A percentile compares a stretch with the other conserved stretches of the same genome.
Conservation (phyloP, 1,139 yeast genomes). For the Arxiozyma telluris region DNA sequence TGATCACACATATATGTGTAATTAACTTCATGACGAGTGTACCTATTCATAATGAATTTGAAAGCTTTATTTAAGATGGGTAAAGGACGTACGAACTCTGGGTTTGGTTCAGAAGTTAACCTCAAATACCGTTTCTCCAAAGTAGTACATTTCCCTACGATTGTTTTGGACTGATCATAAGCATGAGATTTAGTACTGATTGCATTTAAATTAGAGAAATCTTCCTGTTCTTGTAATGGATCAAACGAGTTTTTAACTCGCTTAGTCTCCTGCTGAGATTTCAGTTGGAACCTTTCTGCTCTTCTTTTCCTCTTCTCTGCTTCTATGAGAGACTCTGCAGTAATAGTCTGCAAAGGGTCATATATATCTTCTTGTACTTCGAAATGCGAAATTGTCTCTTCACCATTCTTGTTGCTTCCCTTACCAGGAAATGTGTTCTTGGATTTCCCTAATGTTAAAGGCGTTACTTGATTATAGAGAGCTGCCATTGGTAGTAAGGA, state of each 20-base stretch:
- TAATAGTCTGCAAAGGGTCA: neutral
- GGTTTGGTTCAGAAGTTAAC: constrained; percentile 87
- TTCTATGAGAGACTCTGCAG: constrained; percentile 6
- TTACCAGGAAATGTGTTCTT: neutral
- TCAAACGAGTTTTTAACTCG: constrained; percentile 7
- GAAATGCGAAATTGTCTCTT: neutral
- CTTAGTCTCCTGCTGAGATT: neutral
- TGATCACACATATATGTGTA: constrained; percentile 83
- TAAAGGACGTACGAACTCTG: constrained; percentile 70
- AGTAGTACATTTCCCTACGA: constrained; percentile 57
- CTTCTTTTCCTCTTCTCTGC: constrained; percentile 22
- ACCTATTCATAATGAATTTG: constrained; percentile 46
- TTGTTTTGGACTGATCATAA: constrained; percentile 30
- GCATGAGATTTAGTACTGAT: constrained; percentile 26
- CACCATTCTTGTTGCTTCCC: neutral
- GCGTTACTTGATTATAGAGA: constrained; percentile 17
- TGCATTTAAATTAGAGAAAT: constrained; percentile 27
- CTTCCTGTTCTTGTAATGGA: constrained; percentile 21
- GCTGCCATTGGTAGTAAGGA: neutral
- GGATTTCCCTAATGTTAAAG: constrained; percentile 8
- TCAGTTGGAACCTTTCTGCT: constrained; percentile 22
- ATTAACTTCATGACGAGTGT: constrained; percentile 41
- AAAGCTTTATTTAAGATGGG: constrained; percentile 51
- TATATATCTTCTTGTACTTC: neutral
- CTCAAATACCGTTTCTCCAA: constrained; percentile 76